Conservation (phyloP, 345 rosid genomes). For the Rhodomyrtus tomentosa region DNA sequence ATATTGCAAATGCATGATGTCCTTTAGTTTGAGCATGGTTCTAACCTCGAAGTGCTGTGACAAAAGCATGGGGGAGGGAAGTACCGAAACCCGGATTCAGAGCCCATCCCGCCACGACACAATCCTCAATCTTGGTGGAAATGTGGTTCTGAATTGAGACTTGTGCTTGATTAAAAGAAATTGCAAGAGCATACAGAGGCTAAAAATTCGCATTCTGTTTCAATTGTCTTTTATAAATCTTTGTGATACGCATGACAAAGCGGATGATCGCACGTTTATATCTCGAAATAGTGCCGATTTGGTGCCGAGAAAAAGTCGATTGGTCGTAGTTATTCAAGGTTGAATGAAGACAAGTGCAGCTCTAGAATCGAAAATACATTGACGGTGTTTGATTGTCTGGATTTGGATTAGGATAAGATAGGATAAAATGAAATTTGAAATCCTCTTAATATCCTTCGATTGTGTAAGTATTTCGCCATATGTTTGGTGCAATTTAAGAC, state of each 20-base stretch:
- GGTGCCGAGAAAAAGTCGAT: not conserved
- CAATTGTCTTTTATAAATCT: not conserved
- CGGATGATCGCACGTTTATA: not conserved
- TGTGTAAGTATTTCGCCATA: too few species aligned
- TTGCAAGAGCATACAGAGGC: not conserved
- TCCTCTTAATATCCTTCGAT: too few species aligned
- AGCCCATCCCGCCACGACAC: not conserved
- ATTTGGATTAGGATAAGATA: too few species aligned
- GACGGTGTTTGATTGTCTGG: too few species aligned
- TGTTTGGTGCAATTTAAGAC: too few species aligned
- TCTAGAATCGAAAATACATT: not conserved
- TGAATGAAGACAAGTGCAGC: not conserved
- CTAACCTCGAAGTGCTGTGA: not conserved
- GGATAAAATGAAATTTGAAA: too few species aligned
- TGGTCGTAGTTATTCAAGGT: not conserved
- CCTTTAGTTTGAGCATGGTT: not conserved
- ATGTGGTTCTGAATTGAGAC: not conserved
- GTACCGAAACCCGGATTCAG: not conserved
- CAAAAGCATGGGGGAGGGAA: not conserved
- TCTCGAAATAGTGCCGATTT: not conserved
- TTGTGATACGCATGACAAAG: not conserved
- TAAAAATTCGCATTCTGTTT: not conserved
- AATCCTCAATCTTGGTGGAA: not conserved
- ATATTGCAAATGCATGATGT: not conserved
- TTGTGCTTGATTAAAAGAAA: not conserved